Percentiles rank a stretch among this genome's conserved stretches.
Evolutionary conservation across 495 filamentous ascomycete genomes (phyloP).

Genomic region (Neurospora sp.): DNA sequence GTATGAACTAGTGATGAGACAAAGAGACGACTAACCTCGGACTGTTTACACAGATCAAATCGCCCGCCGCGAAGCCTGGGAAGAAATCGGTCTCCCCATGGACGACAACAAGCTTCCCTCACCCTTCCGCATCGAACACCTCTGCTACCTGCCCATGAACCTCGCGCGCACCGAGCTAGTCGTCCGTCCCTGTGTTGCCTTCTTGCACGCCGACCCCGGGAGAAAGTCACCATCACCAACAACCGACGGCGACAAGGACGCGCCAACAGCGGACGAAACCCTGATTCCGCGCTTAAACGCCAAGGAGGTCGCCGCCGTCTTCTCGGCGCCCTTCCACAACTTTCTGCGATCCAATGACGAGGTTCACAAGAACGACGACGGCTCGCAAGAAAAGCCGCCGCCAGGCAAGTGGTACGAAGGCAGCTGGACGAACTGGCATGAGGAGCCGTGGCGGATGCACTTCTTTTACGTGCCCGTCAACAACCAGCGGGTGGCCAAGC

Average conservation of each 20-base stretch:
- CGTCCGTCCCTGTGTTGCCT: conserved; percentile 78
- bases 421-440: conserved; percentile 56
- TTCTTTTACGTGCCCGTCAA: conserved; percentile 76
- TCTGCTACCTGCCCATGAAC: conserved; percentile 71
- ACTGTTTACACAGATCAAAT: conserved; percentile 53
- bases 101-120: conserved; percentile 49
- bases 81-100: conserved; percentile 80
- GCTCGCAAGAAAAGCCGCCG: conserved; percentile 25
- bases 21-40: conserved; percentile 1
- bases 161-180: conserved; percentile 72
- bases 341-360: conserved; percentile 51
- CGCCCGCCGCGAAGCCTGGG: conserved; percentile 75
- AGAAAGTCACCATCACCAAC: too few relatives aligned
- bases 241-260: neutral
- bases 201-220: conserved; percentile 45
- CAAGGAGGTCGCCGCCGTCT: conserved; percentile 83
- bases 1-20: neutral
- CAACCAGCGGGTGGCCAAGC: conserved; percentile 49
- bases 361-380: conserved; percentile 4
- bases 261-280: conserved; percentile 47
- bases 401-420: conserved; percentile 59
- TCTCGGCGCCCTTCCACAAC: conserved; percentile 69
- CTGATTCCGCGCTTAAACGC: conserved; percentile 73
- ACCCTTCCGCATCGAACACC: conserved; percentile 71
- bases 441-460: conserved; percentile 62